A percentile compares a stretch with the other conserved stretches of the same genome.
phyloP scores from a whole-genome alignment of 495 filamentous ascomycete genomes.

The Hypoxylon trugodes region DNA sequence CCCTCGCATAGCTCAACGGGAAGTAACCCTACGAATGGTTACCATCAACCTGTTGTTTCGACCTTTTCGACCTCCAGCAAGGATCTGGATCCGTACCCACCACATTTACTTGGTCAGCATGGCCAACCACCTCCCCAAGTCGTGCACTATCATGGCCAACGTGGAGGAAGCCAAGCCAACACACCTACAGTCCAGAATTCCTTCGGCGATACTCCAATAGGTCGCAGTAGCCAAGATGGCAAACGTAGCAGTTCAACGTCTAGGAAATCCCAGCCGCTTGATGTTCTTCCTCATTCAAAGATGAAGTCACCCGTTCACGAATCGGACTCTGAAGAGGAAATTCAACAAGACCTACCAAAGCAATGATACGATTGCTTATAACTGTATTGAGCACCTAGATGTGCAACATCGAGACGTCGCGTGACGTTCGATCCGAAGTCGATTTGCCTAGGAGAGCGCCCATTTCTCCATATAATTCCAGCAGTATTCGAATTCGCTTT shows the following conservation, averaged over 20 bases:
- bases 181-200: constrained; percentile 62
- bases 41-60: constrained; percentile 72
- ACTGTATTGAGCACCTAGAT: neutral
- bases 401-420: neutral
- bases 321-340: constrained; percentile 16
- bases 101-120: constrained; percentile 66
- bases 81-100: constrained; percentile 75
- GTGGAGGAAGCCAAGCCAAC: constrained; percentile 67
- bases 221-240: constrained; percentile 53
- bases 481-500: neutral
- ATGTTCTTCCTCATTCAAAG: constrained; percentile 52
- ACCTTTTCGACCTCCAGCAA: constrained; percentile 80
- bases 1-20: constrained; percentile 54
- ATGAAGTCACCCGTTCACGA: constrained; percentile 38
- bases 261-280: constrained; percentile 39
- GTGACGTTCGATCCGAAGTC: neutral
- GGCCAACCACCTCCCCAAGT: constrained; percentile 69
- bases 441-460: neutral
- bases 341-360: constrained; percentile 19
- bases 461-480: constrained; percentile 6
- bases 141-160: constrained; percentile 67
- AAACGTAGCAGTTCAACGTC: constrained; percentile 44
- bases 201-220: constrained; percentile 46
- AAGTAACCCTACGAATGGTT: constrained; percentile 60
- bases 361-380: neutral